phyloP scores from a whole-genome alignment of 23 red algal genomes.

The Gracilaria vermiculophylla region DNA sequence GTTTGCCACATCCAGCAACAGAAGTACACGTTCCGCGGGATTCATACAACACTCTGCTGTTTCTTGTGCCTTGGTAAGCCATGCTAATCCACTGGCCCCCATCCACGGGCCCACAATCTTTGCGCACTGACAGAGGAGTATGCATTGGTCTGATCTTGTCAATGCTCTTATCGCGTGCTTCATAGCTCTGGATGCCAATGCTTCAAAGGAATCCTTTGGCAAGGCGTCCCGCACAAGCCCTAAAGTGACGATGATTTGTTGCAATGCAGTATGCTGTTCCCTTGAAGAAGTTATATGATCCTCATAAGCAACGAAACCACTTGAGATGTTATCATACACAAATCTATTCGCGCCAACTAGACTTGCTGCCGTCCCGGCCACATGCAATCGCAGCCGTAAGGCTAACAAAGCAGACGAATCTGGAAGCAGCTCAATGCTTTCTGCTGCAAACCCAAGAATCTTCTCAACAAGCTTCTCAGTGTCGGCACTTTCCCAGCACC shows the following conservation, averaged over 20 bases:
- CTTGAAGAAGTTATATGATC: slow-evolving; percentile 38
- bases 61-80: slow-evolving; percentile 25
- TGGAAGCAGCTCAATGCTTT: slow-evolving; percentile 46
- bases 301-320: slow-evolving; percentile 63
- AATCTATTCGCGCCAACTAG: slow-evolving; percentile 24
- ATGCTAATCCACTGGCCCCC: not conserved
- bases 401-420: slow-evolving; percentile 28
- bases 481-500: slow-evolving; percentile 11
- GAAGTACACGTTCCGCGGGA: slow-evolving; percentile 50
- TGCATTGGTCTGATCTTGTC: slow-evolving; percentile 82
- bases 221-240: slow-evolving; percentile 31
- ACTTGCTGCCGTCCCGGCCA: slow-evolving; percentile 39
- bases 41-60: slow-evolving; percentile 42
- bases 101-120: slow-evolving; percentile 24
- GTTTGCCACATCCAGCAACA: slow-evolving; percentile 70
- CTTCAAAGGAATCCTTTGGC: slow-evolving; percentile 61
- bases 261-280: slow-evolving; percentile 54
- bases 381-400: slow-evolving; percentile 61
- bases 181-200: slow-evolving; percentile 63
- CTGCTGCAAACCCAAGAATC: slow-evolving; percentile 62
- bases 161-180: slow-evolving; percentile 76
- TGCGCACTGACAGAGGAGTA: slow-evolving; percentile 64
- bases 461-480: slow-evolving; percentile 12
- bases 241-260: slow-evolving; percentile 41
- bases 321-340: slow-evolving; percentile 74